Conservation (phyloP, 805 yeast genomes). For the Yamadazyma tumulicola region DNA sequence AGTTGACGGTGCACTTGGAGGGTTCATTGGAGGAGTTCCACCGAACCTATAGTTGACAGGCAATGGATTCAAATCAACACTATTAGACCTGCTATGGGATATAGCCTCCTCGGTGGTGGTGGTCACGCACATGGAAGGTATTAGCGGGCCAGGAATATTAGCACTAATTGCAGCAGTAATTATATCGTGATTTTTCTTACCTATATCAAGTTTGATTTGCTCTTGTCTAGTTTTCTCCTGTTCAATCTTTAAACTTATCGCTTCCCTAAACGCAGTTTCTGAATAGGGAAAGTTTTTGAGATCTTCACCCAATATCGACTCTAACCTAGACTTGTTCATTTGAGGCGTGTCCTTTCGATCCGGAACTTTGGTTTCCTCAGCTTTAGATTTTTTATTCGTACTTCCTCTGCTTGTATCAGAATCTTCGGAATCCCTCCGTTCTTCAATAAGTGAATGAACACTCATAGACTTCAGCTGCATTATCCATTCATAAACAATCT, state of each 20-base stretch:
- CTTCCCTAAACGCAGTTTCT: slow-evolving; percentile 54
- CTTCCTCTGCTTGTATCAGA: slow-evolving; percentile 4
- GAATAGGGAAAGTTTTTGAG: slow-evolving; percentile 52
- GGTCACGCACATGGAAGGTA: slow-evolving; percentile 54
- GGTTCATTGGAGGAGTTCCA: slow-evolving; percentile 15
- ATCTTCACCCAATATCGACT: slow-evolving; percentile 50
- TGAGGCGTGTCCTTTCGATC: background rate
- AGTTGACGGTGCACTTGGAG: slow-evolving; percentile 6
- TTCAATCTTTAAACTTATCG: slow-evolving; percentile 59
- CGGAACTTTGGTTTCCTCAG: background rate
- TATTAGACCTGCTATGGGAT: slow-evolving; percentile 4
- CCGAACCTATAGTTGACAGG: slow-evolving; percentile 37
- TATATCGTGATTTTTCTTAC: slow-evolving; percentile 57
- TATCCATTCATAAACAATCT: background rate
- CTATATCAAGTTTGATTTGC: slow-evolving; percentile 60
- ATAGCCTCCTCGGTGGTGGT: background rate
- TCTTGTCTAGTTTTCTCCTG: slow-evolving; percentile 85
- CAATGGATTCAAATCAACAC: slow-evolving; percentile 12
- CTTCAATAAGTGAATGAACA: slow-evolving; percentile 39
- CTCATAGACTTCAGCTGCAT: slow-evolving; percentile 29
- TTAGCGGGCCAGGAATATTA: slow-evolving; percentile 60
- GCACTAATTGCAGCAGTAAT: slow-evolving; percentile 57
- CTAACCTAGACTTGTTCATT: slow-evolving; percentile 15
- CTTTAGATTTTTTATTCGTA: background rate
- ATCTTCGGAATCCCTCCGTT: slow-evolving; percentile 13